A percentile compares a stretch with the other conserved stretches of the same genome.
Conservation (phyloP, 176 grass and related monocot genomes). For the Eremochloa ophiuroides region DNA sequence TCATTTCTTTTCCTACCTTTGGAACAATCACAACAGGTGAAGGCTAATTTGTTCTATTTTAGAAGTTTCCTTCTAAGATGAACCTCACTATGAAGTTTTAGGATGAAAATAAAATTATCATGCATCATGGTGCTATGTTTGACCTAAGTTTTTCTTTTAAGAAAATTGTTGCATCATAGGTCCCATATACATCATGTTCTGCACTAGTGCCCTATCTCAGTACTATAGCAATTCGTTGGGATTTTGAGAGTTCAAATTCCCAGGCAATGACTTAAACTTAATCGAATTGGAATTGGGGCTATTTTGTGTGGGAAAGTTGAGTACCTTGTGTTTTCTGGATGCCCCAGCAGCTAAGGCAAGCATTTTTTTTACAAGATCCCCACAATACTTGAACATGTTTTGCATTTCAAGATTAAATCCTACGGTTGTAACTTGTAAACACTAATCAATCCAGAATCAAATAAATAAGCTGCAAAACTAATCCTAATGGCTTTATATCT, state of each 20-base stretch:
- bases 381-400: not conserved
- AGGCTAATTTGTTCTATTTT: not conserved
- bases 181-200: not conserved
- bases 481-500: not conserved
- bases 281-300: not conserved
- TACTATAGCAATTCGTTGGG: not conserved
- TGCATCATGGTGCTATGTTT: not conserved
- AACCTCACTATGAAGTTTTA: not conserved
- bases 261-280: not conserved
- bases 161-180: not conserved
- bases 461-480: not conserved
- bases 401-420: slow-evolving; percentile 3
- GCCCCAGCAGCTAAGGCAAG: not conserved
- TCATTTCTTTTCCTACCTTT: not conserved
- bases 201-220: not conserved
- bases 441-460: not conserved
- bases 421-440: not conserved
- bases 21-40: not conserved
- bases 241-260: not conserved
- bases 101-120: not conserved
- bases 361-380: not conserved
- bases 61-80: slow-evolving; percentile 2
- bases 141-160: not conserved
- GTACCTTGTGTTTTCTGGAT: not conserved
- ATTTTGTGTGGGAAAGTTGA: not conserved